These are phyloP conservation scores for Selenicereus undatus DNA, from an alignment of 148 eudicot species.

Conservation along the genomic window DNA sequence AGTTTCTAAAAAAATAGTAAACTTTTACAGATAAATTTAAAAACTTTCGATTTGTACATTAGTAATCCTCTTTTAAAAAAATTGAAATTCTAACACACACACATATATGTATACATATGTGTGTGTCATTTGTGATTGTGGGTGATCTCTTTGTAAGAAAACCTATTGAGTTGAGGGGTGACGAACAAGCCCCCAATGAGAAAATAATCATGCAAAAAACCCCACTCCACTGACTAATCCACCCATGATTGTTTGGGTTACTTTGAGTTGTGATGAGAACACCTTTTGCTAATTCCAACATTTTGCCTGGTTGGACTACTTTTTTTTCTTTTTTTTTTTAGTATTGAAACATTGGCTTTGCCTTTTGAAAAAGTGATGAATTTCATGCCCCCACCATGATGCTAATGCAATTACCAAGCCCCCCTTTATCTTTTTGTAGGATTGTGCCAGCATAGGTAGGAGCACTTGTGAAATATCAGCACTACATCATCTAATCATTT, in stretches of 20 bases:
- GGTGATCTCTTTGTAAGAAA: background rate
- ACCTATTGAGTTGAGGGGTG: background rate
- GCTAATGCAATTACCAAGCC: background rate
- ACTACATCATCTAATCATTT: constrained; percentile 25
- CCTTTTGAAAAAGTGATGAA: constrained; percentile 14
- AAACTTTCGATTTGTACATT: no score
- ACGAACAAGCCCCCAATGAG: background rate
- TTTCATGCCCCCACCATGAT: constrained; percentile 16
- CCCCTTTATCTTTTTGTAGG: constrained; percentile 10
- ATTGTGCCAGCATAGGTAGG: constrained; percentile 6
- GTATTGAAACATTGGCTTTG: constrained; percentile 28
- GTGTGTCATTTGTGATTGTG: no score
- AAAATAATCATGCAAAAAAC: constrained; percentile 15
- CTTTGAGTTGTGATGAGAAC: background rate
- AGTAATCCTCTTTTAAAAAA: no score
- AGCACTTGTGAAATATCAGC: constrained; percentile 9
- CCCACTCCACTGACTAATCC: constrained; percentile 8
- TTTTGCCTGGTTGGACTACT: background rate
- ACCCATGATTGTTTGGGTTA: background rate
- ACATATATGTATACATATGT: no score
- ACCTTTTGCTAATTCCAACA: constrained; percentile 30
- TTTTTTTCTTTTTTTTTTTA: background rate
- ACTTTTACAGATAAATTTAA: no score
- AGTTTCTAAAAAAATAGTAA: no score
- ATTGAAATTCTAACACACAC: no score